Evolutionary conservation across 2,329 filamentous ascomycete species (phyloP).

Genomic region (Davidsoniella australis): DNA sequence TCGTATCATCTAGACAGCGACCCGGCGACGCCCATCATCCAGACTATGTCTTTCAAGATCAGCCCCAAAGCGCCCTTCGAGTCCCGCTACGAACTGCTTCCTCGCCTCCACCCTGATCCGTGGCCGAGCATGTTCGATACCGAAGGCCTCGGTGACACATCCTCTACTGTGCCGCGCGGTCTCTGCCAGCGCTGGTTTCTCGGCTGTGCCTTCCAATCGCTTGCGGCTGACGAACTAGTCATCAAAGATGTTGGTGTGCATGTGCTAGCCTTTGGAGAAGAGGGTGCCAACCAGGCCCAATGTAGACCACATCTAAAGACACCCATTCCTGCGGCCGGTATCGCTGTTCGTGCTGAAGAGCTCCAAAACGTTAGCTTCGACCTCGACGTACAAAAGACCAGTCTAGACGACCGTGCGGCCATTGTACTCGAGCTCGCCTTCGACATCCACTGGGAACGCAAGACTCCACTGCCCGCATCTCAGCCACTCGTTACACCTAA

Average conservation of each 20-base stretch:
- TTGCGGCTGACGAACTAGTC: slow-evolving; percentile 53
- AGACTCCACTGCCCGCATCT: slow-evolving; percentile 15
- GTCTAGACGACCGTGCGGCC: slow-evolving; percentile 65
- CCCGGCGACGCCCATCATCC: slow-evolving; percentile 61
- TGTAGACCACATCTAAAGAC: slow-evolving; percentile 32
- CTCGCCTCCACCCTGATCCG: slow-evolving; percentile 55
- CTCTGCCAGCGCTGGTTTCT: slow-evolving; percentile 70
- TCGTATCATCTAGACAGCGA: slow-evolving; percentile 69
- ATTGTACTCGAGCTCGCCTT: slow-evolving; percentile 60
- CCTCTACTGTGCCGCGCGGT: slow-evolving; percentile 29
- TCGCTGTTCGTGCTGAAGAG: slow-evolving; percentile 44
- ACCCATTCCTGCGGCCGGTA: slow-evolving; percentile 24
- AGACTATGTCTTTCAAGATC: slow-evolving; percentile 51
- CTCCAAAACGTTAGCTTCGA: slow-evolving; percentile 58
- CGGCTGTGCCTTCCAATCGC: slow-evolving; percentile 56
- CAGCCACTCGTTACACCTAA: slow-evolving; percentile 24
- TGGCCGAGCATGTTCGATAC: slow-evolving; percentile 81
- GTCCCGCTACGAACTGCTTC: slow-evolving; percentile 74
- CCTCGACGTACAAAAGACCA: slow-evolving; percentile 56
- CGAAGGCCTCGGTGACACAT: slow-evolving; percentile 26
- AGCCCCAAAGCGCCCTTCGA: slow-evolving; percentile 73
- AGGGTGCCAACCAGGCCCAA: slow-evolving; percentile 37
- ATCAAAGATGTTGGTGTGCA: slow-evolving; percentile 46
- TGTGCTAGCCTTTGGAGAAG: slow-evolving; percentile 31
- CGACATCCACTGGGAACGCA: slow-evolving; percentile 59